Evolutionary conservation across 345 rosid species (phyloP).

Genomic region (Ceriops zippeliana): DNA sequence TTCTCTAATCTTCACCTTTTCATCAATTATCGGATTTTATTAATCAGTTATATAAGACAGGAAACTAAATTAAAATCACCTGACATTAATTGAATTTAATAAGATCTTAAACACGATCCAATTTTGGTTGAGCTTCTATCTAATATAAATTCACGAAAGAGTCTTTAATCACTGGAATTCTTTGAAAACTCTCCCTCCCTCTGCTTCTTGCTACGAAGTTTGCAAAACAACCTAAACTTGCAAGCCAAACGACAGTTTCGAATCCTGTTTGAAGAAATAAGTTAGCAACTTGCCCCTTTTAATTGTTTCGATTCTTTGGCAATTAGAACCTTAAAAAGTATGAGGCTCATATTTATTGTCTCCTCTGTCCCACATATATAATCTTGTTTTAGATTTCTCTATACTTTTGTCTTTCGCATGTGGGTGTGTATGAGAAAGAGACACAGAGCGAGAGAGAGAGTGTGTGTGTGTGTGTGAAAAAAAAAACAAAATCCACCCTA

Average conservation of each 20-base stretch:
- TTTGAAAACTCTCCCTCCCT: not conserved
- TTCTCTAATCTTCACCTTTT: not conserved
- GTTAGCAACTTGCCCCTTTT: not conserved
- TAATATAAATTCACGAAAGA: too few relatives aligned
- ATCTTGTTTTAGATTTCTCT: not conserved
- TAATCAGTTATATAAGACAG: too few relatives aligned
- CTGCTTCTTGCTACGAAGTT: not conserved
- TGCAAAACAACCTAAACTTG: slow-evolving; percentile 18
- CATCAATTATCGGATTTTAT: not conserved
- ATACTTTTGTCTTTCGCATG: too few relatives aligned
- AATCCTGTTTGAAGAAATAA: slow-evolving; percentile 8
- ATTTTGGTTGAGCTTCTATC: too few relatives aligned
- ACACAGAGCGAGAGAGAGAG: not conserved
- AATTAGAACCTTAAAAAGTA: not conserved
- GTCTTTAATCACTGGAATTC: too few relatives aligned
- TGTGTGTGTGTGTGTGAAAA: too few relatives aligned
- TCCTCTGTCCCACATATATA: not conserved
- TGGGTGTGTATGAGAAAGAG: not conserved
- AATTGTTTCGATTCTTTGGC: not conserved
- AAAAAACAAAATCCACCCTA: not conserved
- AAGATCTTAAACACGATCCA: too few relatives aligned
- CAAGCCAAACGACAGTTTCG: slow-evolving; percentile 26
- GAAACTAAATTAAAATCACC: too few relatives aligned
- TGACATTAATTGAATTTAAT: too few relatives aligned
- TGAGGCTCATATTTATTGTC: not conserved